A percentile compares a stretch with the other conserved stretches of the same genome.
phyloP scores from a whole-genome alignment of 805 yeast species.

The Clavispora phyllophila region DNA sequence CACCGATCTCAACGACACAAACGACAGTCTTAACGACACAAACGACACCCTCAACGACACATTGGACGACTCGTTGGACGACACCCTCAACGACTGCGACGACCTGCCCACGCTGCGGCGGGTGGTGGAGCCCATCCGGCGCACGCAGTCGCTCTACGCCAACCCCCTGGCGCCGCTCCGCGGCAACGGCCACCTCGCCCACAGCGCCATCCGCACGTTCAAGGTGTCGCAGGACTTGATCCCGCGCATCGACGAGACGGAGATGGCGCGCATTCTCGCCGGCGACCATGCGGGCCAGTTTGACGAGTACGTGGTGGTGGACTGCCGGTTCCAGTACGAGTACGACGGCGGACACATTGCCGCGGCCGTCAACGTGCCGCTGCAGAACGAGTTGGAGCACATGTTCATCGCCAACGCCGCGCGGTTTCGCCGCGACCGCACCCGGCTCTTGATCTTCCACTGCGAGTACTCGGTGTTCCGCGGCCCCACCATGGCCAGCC shows the following conservation, averaged over 20 bases:
- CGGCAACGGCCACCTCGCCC: constrained; percentile 29
- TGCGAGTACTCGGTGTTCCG: constrained; percentile 92
- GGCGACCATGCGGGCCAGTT: constrained; percentile 48
- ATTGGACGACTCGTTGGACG: constrained; percentile 13
- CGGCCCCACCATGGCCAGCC: constrained; percentile 91
- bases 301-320: constrained; percentile 59
- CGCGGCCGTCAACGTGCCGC: constrained; percentile 73
- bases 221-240: constrained; percentile 50
- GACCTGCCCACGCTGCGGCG: neutral
- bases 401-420: constrained; percentile 33
- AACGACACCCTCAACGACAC: constrained; percentile 4
- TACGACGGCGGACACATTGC: constrained; percentile 88
- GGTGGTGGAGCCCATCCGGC: constrained; percentile 34
- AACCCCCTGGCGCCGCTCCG: constrained; percentile 17
- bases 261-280: constrained; percentile 52
- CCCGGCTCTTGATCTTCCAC: constrained; percentile 71
- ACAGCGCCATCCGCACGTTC: constrained; percentile 26
- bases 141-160: constrained; percentile 65
- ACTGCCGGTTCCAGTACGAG: constrained; percentile 92
- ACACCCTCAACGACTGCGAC: constrained; percentile 3
- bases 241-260: constrained; percentile 59
- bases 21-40: too few species aligned
- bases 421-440: constrained; percentile 15
- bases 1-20: too few species aligned
- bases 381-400: constrained; percentile 63